Conservation (phyloP, 352 stramenopile species). For the Phytophthora vignae region DNA sequence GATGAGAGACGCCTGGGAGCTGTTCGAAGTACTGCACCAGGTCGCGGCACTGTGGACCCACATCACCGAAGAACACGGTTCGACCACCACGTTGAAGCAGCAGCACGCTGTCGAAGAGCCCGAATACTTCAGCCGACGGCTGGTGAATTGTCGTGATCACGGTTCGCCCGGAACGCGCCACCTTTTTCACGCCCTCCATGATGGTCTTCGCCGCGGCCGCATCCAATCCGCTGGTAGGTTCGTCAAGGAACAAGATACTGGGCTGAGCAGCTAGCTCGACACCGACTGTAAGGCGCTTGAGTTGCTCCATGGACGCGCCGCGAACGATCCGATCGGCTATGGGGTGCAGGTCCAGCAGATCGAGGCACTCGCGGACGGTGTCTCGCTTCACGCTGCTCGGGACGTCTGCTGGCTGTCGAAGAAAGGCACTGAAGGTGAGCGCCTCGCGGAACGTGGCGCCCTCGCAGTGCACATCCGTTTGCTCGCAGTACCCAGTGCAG, state of each 20-base stretch:
- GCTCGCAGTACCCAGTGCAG: constrained; percentile 56
- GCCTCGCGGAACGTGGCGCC: constrained; percentile 90
- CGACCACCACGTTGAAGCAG: constrained; percentile 69
- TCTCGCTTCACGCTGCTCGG: constrained; percentile 42
- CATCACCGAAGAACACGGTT: constrained; percentile 64
- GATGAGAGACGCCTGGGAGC: constrained; percentile 42
- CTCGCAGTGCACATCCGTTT: constrained; percentile 58
- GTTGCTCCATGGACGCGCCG: constrained; percentile 55
- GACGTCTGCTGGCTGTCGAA: constrained; percentile 63
- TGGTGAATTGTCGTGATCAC: constrained; percentile 69
- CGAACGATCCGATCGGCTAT: constrained; percentile 58
- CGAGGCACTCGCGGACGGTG: constrained; percentile 82
- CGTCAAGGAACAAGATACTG: constrained; percentile 62
- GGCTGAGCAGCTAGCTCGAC: constrained; percentile 57
- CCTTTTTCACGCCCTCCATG: constrained; percentile 65
- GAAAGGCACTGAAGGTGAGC: constrained; percentile 88
- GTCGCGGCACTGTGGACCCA: constrained; percentile 40
- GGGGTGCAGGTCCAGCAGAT: constrained; percentile 74
- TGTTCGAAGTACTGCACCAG: constrained; percentile 64
- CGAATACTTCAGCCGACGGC: constrained; percentile 61
- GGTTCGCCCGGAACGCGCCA: constrained; percentile 76
- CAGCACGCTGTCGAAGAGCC: constrained; percentile 87
- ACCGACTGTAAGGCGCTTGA: constrained; percentile 62
- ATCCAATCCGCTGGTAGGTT: constrained; percentile 79
- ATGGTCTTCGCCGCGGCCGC: constrained; percentile 67